Evolutionary conservation across 768 basidiomycete genomes (phyloP), one percentile per base, ranked within the genome.

Genomic region (Podaxis mareebaensis): DNA sequence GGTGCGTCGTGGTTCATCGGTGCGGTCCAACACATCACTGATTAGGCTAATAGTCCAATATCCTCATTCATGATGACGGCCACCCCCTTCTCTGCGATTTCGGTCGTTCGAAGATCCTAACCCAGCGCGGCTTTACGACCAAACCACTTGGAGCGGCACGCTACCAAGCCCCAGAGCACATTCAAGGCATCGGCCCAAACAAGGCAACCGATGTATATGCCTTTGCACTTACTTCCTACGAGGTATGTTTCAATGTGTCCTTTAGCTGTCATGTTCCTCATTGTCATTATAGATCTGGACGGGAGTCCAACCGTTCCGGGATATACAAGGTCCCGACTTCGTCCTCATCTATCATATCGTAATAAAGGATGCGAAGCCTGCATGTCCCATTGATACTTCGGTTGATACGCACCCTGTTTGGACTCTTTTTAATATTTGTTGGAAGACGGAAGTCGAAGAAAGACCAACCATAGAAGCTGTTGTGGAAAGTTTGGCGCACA

Each of bases 191-290:
- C 10, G 22, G 58, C 40, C 49, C 65, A 15, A 67, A 65, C 5
- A 68, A 67, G 54, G 55, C 60, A 22, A 56, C 65, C 5, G 69
- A 70, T 48, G 61, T 70, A 22, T 71, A 69, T 36, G 66, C 58
- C 7, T 70, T 68, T 42, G 64, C 59, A 3, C 54, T 68, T 40
- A 39, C 67, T 20, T 58, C 53, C 13, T 48, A 66, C 36, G 69
- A 71, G 58, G 70, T 68, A n/a, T 8, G 63, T 61, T 8, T 17
- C 17, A 11, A 11, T 40, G 46, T 53, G 1, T 24, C 15, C 3
- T 39, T 20, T 38, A 5, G 3, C 24, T 39, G 6, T 52, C 20
- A 8, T n/a, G 22, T 22, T 39, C 4, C 33, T 39, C 11, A 2
- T 33, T 6, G 24, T 36, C 13, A 22, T 20, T 39, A 24, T 28